Evolutionary conservation across 345 rosid genomes (phyloP).

Genomic region (Streptanthus diversifolius): DNA sequence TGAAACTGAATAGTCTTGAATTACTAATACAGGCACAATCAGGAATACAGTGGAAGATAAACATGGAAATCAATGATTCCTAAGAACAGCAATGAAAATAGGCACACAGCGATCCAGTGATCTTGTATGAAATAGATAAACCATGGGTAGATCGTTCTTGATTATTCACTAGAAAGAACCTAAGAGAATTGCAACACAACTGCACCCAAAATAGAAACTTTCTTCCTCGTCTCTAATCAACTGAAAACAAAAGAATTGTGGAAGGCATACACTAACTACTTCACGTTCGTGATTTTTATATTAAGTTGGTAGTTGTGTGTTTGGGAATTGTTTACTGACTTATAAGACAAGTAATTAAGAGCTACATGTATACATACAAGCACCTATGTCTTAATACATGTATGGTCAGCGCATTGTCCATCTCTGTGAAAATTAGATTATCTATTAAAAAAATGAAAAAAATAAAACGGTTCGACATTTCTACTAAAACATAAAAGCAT

Average conservation of each 20-base stretch:
- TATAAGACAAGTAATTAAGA: constrained; percentile 2
- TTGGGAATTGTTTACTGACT: background rate
- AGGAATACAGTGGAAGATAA: background rate
- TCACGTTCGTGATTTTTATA: background rate
- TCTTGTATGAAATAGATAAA: background rate
- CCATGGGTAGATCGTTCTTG: background rate
- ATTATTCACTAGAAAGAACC: background rate
- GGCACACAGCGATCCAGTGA: background rate
- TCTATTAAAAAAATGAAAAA: background rate
- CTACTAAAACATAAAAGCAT: background rate
- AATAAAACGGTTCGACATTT: background rate
- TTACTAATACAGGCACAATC: background rate
- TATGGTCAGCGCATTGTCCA: background rate
- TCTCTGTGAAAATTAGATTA: background rate
- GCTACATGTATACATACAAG: background rate
- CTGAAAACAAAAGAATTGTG: background rate
- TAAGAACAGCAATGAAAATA: background rate
- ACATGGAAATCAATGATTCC: background rate
- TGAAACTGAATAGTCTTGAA: background rate
- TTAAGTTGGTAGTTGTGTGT: background rate
- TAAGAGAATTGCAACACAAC: background rate
- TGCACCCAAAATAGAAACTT: background rate
- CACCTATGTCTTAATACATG: background rate
- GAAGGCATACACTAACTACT: background rate
- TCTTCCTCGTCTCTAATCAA: background rate